Percentiles rank a stretch among this genome's conserved stretches.
Evolutionary conservation across 306 rosid species (phyloP).

Genomic region (Acacia crassicarpa): DNA sequence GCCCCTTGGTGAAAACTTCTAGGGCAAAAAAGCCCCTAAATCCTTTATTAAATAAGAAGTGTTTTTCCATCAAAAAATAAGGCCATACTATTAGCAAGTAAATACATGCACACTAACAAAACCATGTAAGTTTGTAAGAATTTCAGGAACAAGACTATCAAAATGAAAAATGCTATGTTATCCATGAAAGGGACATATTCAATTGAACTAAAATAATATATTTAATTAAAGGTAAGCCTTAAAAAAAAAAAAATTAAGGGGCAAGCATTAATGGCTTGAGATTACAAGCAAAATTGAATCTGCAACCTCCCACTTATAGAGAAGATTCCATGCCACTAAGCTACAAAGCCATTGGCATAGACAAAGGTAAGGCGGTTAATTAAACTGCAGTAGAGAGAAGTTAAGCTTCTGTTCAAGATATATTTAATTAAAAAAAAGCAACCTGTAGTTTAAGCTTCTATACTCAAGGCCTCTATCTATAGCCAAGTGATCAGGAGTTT

Average conservation of each 20-base stretch:
- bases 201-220: not conserved
- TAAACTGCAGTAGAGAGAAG: not conserved
- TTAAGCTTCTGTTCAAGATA: constrained; percentile 1
- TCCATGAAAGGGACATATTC: not conserved
- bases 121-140: not conserved
- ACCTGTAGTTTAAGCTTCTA: not conserved
- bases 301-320: too few relatives aligned
- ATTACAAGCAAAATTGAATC: too few relatives aligned
- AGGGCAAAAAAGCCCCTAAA: too few relatives aligned
- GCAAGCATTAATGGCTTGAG: too few relatives aligned
- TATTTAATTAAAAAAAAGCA: not conserved
- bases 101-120: not conserved
- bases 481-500: not conserved
- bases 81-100: not conserved
- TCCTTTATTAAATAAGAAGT: not conserved
- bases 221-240: not conserved
- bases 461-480: not conserved
- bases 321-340: too few relatives aligned
- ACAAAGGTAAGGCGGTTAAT: not conserved
- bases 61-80: not conserved
- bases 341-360: too few relatives aligned
- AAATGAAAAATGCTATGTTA: not conserved
- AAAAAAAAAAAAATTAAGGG: too few relatives aligned
- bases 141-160: constrained; percentile 9
- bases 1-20: too few relatives aligned